Evolutionary conservation across 176 grass and related monocot genomes (phyloP).

Genomic region (Neostapfia colusana): DNA sequence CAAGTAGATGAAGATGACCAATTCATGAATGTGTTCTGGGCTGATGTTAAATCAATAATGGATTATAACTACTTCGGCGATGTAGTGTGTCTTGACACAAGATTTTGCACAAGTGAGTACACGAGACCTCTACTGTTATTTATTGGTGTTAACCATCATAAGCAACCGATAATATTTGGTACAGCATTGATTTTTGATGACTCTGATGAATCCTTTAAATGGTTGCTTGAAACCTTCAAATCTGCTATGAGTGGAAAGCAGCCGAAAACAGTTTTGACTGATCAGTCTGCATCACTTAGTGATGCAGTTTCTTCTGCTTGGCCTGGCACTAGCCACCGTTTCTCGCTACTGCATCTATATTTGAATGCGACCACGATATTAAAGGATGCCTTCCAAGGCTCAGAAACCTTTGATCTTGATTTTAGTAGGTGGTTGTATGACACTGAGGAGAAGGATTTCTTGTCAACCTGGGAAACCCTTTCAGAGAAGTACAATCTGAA

Average conservation of each 20-base stretch:
- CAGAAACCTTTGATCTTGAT: slow-evolving; percentile 59
- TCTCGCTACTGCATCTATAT: slow-evolving; percentile 72
- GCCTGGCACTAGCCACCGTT: slow-evolving; percentile 59
- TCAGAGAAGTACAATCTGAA: slow-evolving; percentile 76
- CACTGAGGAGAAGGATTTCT: slow-evolving; percentile 61
- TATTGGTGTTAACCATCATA: slow-evolving; percentile 86
- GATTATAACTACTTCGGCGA: slow-evolving; percentile 81
- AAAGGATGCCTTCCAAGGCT: slow-evolving; percentile 54
- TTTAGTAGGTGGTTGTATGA: slow-evolving; percentile 64
- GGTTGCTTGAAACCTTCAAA: slow-evolving; percentile 75
- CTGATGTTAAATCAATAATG: slow-evolving; percentile 67
- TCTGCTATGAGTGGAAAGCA: slow-evolving; percentile 74
- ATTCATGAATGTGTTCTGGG: slow-evolving; percentile 78
- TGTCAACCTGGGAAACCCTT: slow-evolving; percentile 59
- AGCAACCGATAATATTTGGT: slow-evolving; percentile 69
- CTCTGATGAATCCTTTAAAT: slow-evolving; percentile 72
- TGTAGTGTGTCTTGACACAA: slow-evolving; percentile 82
- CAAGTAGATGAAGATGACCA: slow-evolving; percentile 84
- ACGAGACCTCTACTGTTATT: slow-evolving; percentile 69
- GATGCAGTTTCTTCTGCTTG: slow-evolving; percentile 61
- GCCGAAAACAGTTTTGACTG: slow-evolving; percentile 78
- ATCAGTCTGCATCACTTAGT: slow-evolving; percentile 44
- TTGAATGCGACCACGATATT: slow-evolving; percentile 50
- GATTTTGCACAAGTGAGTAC: slow-evolving; percentile 60
- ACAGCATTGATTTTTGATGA: slow-evolving; percentile 70